Evolutionary conservation across 2,329 filamentous ascomycete genomes (phyloP).

Genomic region (Phyllosticta ampelicida): DNA sequence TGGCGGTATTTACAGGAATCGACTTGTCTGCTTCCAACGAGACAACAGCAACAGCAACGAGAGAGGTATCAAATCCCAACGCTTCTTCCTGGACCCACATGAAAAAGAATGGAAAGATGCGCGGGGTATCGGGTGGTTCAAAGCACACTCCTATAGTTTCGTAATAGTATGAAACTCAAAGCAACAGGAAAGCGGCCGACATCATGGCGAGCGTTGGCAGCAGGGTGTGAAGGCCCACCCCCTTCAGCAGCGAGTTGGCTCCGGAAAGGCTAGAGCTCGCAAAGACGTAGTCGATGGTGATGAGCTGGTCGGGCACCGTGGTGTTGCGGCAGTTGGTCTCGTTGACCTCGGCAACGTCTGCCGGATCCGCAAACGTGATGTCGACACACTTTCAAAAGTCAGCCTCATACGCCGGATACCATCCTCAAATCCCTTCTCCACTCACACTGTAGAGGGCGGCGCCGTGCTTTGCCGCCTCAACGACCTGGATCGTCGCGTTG

Average conservation of each 20-base stretch:
- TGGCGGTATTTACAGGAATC: not conserved
- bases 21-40: not conserved
- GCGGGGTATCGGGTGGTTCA: not conserved
- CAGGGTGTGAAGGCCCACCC: not conserved
- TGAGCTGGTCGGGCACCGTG: constrained; percentile 38
- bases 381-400: constrained; percentile 72
- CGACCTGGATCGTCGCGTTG: constrained; percentile 79
- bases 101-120: not conserved
- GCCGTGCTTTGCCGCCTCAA: constrained; percentile 74
- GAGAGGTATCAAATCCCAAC: constrained; percentile 8
- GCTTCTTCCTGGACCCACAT: not conserved
- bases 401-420: not conserved
- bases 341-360: constrained; percentile 67
- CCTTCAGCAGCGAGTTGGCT: not conserved
- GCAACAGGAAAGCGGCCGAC: constrained; percentile 7
- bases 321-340: constrained; percentile 83
- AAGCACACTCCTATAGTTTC: not conserved
- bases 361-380: constrained; percentile 76
- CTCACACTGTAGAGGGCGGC: constrained; percentile 71
- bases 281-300: constrained; percentile 70
- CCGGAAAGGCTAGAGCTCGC: constrained; percentile 27
- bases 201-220: not conserved
- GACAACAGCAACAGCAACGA: not conserved
- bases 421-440: constrained; percentile 12
- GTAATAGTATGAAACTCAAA: not conserved